Percentiles rank a stretch among this genome's conserved stretches.
Evolutionary conservation across 2,329 filamentous ascomycete genomes (phyloP).

Genomic region (Aspergillus proliferans): DNA sequence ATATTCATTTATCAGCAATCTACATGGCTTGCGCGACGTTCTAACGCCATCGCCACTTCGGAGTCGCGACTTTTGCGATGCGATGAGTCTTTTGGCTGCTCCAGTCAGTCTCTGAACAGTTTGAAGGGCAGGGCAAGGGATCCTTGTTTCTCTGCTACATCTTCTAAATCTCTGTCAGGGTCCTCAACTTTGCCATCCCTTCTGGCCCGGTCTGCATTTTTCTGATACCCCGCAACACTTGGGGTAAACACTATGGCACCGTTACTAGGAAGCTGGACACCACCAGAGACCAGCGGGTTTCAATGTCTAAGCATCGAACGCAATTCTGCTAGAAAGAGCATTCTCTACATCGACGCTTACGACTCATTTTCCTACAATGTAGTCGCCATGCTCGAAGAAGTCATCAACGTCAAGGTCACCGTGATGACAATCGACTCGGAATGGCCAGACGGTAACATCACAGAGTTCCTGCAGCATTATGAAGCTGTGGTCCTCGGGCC

Average conservation of each 20-base stretch:
- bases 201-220: neutral
- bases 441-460: constrained; percentile 38
- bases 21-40: too few relatives aligned
- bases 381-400: constrained; percentile 67
- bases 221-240: neutral
- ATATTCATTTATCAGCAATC: too few relatives aligned
- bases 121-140: neutral
- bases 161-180: too few relatives aligned
- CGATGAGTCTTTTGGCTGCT: neutral
- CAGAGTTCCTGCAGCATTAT: constrained; percentile 53
- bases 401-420: constrained; percentile 61
- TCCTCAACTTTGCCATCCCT: neutral
- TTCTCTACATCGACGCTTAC: constrained; percentile 91
- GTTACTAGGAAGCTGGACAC: constrained; percentile 23
- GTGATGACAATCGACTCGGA: constrained; percentile 64
- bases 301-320: neutral
- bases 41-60: neutral
- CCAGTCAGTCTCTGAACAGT: neutral
- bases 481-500: constrained; percentile 86
- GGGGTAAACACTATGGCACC: constrained; percentile 19
- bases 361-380: constrained; percentile 98
- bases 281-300: constrained; percentile 1
- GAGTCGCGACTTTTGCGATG: neutral
- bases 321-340: constrained; percentile 27
- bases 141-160: neutral